phyloP scores from a whole-genome alignment of 352 stramenopile genomes.

The Globisporangium parvum region DNA sequence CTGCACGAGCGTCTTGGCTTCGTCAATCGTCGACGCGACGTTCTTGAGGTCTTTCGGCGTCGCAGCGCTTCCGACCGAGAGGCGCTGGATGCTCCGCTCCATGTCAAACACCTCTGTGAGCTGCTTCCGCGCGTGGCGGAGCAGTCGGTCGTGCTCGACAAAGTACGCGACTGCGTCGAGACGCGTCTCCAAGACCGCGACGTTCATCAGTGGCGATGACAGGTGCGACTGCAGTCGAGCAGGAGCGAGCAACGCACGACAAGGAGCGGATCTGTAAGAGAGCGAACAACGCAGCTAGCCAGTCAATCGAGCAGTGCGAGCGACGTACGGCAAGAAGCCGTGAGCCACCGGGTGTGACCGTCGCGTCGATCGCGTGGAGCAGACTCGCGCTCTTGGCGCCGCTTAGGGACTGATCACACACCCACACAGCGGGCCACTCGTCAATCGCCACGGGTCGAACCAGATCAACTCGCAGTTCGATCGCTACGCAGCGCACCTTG shows the following conservation, averaged over 20 bases:
- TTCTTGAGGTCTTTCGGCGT: conserved; percentile 73
- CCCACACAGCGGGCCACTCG: no score
- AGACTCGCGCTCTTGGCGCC: conserved; percentile 59
- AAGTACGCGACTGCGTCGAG: conserved; percentile 56
- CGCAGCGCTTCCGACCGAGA: conserved; percentile 39
- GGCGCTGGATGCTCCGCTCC: conserved; percentile 59
- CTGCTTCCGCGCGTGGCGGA: conserved; percentile 46
- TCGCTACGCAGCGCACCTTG: conserved; percentile 18
- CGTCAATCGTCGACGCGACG: conserved; percentile 47
- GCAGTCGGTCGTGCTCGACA: conserved; percentile 31
- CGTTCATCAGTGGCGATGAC: conserved; percentile 52
- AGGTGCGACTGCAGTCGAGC: conserved; percentile 38
- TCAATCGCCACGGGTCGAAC: no score
- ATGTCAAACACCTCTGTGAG: conserved; percentile 60
- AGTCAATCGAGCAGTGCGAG: neutral
- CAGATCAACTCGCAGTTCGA: no score
- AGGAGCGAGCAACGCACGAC: neutral
- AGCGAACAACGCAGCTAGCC: neutral
- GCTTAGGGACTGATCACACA: conserved; percentile 23
- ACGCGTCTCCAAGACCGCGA: conserved; percentile 37
- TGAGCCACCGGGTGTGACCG: conserved; percentile 55
- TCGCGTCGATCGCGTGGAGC: conserved; percentile 59
- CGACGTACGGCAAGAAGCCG: conserved; percentile 49
- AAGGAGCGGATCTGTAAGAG: neutral
- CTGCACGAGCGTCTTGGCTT: conserved; percentile 33